Evolutionary conservation across 1,284 basidiomycete genomes (phyloP), one percentile per base, ranked within the genome.

Genomic region (Malassezia sympodialis): DNA sequence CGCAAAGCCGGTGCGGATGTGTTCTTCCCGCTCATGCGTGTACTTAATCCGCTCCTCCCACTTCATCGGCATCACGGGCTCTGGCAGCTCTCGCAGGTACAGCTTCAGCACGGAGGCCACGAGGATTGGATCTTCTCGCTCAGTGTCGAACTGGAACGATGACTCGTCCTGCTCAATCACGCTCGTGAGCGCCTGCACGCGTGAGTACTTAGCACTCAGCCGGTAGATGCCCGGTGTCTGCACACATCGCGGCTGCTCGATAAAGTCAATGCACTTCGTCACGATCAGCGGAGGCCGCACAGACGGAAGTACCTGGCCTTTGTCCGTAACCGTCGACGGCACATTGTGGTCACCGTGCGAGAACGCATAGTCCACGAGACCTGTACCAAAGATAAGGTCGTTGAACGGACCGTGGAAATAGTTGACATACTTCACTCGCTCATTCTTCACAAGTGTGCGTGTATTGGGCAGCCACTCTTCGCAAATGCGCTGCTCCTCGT

Each of bases 31-130:
- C 50, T 67, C 63, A 51, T 67, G 66, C 43, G 69, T 70, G 57
- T 71, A 68, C 51, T 61, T 53, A 42, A 87, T 79, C 26, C 90
- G 82, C 66, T 96, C 93, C 54, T 84, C 82, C 28, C 88, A 78
- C 1, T 87, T 79, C 67, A 88, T 88, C 61, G 79, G 84, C 78
- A 96, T 91, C n/a, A 96, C 80, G 0, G 91, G 87, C 66, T 91
- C 88, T 0, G 93, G 90, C 2, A 98, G 78, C 69, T 91, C 88
- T 28, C 93, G 84, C 34, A 99, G 79, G 77, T 90, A 91, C 37
- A 86, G 78, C 85, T 98, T 96, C 53, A 99, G 78, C 44, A 98
- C 80, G 0, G 88, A 89, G 4, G 88, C 82, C n/a, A 96, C 85
- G 10, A 85, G 86, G 68, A 84, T 87, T 0, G 91, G 81, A 70